phyloP scores from a whole-genome alignment of 148 eudicot genomes.

The Pouteria glomerata region DNA sequence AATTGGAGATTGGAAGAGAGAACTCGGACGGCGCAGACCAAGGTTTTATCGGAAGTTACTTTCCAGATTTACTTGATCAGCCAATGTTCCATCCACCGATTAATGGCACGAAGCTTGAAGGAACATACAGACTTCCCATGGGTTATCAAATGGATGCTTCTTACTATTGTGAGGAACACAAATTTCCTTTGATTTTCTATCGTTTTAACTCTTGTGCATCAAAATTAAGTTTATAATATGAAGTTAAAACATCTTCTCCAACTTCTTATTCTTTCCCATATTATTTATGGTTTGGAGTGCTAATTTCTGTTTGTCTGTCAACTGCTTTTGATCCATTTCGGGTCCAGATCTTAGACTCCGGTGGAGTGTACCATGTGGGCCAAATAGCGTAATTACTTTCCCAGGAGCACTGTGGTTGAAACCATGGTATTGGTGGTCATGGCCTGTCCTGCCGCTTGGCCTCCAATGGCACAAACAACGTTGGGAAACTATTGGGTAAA shows the following conservation, averaged over 20 bases:
- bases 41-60: slow-evolving; percentile 84
- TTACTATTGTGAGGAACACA: slow-evolving; percentile 60
- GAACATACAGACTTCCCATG: slow-evolving; percentile 75
- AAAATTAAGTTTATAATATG: neutral
- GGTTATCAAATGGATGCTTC: slow-evolving; percentile 99
- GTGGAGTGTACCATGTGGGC: slow-evolving; percentile 95
- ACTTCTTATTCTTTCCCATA: too few relatives aligned
- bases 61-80: slow-evolving; percentile 71
- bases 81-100: slow-evolving; percentile 80
- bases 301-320: neutral
- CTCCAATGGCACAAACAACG: slow-evolving; percentile 91
- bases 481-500: slow-evolving; percentile 75
- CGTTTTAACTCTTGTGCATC: neutral
- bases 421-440: slow-evolving; percentile 99
- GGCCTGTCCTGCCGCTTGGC: slow-evolving; percentile 94
- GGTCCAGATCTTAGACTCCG: slow-evolving; percentile 65
- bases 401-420: slow-evolving; percentile 87
- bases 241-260: too few relatives aligned
- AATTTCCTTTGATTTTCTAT: neutral
- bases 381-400: slow-evolving; percentile 91
- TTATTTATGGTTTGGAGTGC: neutral
- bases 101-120: slow-evolving; percentile 58
- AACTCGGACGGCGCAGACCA: slow-evolving; percentile 92
- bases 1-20: slow-evolving; percentile 46
- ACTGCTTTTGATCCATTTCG: neutral